Base-by-base conservation (phyloP, 441 rosid genomes). In the Viola pubescens region DNA sequence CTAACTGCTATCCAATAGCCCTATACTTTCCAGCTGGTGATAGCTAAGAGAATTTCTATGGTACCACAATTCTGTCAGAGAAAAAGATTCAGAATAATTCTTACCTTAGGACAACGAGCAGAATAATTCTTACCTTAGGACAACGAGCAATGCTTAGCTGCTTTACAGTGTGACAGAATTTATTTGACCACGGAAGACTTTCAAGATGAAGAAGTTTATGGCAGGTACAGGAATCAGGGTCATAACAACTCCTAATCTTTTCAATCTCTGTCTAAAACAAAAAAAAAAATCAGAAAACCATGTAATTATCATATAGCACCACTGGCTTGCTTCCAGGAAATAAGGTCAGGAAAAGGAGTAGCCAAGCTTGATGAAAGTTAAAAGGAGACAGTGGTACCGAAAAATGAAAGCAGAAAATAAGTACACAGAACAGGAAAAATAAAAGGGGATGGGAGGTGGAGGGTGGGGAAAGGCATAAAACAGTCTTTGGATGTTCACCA, bases 171-270 rank as follows among this genome's bases (percentile, higher is more conserved):
- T 7, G 57, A 5, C 91, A 85, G 70, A 77, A 78, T 51, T 82
- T 79, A 71, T 86, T 82, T 43, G 94, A 81, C 94, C 94, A 84
- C 38, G 95, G 94, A 63, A 85, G 73, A 60, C 37, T 67, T 56
- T 82, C 68, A 12, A 84, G 87, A 79, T 58, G 44, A 49, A 54
- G 42, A 63, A 55, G 65, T 26, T 62, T 71, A 54, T 44, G 76
- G 69, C 95, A 92, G 61, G 77, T 70, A 65, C 98, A 91, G 11
- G 75, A 64, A 39, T 82, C 94, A 53, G 70, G 77, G 58, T 63
- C 59, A 37, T 56, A 59, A 66, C 98, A 91, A 54, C 63, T 78
- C 79, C 63, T 79, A 55, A 91, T 73, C 68, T 70, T 74, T 70
- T 76, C 72, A 9, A 83, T 75, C 57, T 87, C 88, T 50, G 56